Base-by-base conservation (phyloP, 1,284 basidiomycete species). In the Puccinia polysora region DNA sequence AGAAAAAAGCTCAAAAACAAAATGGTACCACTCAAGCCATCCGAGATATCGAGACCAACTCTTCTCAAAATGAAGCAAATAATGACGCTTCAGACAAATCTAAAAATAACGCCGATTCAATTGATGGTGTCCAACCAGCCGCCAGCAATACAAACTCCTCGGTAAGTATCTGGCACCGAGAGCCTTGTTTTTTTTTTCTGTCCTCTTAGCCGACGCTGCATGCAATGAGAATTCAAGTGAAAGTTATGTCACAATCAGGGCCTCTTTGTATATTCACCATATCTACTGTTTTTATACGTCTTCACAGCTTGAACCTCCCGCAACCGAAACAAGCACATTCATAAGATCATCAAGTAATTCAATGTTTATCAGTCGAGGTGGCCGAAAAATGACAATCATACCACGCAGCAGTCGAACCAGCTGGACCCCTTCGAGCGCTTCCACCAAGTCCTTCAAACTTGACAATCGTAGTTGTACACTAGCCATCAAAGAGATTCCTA, bases 381-480 rank as follows among this genome's bases (percentile, higher is more conserved):
- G 40, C 18, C 8, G 59, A 56, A 23, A 32, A n/a, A 32, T 4
- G 43, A 63, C n/a, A 18, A 15, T 63, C 28, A 49, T 30, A 3
- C n/a, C n/a, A n/a, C n/a, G n/a, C n/a, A 63, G 47, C 30, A 45
- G 38, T 7, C 59, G 59, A 14, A 49, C 59, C 40, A 43, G 34
- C 23, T 63, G 59, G 59, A 63, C 38, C 1, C 56, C 56, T 40
- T 4, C 59, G 1, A 43, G 45, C 25, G 15, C 23, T n/a, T 10
- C 59, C 4, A 58, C 28, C n/a, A 58, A 58, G 25, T 32, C 52
- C 18, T 68, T 59, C 28, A 67, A 56, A 20, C 43, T 68, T 14
- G 65, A 68, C 47, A 68, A 68, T 68, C 65, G 65, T 4, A 68
- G 50, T 34, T 47, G 53, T 30, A 68, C 52, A 1, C 40, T 68